These are phyloP conservation scores for Wickerhamiella parazyma DNA, from an alignment of 805 yeast genomes.

Conservation along the genomic window DNA sequence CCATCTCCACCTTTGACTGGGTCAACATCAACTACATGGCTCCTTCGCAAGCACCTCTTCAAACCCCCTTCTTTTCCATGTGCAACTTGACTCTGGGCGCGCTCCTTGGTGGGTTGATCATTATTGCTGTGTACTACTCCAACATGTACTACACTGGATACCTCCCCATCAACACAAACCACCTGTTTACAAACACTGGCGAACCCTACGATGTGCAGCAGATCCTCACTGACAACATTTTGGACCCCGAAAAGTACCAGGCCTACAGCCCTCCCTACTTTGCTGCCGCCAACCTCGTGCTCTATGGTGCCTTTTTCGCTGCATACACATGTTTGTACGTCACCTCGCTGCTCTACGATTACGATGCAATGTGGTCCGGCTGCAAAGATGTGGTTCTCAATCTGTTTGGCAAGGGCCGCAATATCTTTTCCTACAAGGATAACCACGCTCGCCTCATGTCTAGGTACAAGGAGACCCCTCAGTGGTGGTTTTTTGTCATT, in stretches of 20 bases:
- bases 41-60: conserved; percentile 21
- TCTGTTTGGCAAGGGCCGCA: conserved; percentile 6
- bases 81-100: conserved; percentile 28
- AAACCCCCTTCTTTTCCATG: conserved; percentile 30
- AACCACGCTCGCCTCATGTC: conserved; percentile 40
- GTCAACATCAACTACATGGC: conserved; percentile 35
- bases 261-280: conserved; percentile 45
- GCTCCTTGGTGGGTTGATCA: conserved; percentile 15
- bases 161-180: conserved; percentile 34
- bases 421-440: conserved; percentile 24
- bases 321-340: conserved; percentile 40
- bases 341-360: conserved; percentile 34
- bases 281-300: conserved; percentile 40
- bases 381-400: conserved; percentile 17
- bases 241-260: conserved; percentile 34
- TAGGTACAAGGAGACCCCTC: conserved; percentile 39
- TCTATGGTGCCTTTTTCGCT: conserved; percentile 39
- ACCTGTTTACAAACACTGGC: conserved; percentile 39
- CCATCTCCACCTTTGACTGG: conserved; percentile 32
- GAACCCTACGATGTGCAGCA: conserved; percentile 32
- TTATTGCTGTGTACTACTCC: conserved; percentile 29
- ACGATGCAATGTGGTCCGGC: conserved; percentile 22
- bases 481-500: conserved; percentile 35
- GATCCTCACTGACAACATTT: conserved; percentile 30
- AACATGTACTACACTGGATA: conserved; percentile 30